Base-by-base conservation (phyloP, 2,329 filamentous ascomycete genomes). In the Diaporthe sp. region DNA sequence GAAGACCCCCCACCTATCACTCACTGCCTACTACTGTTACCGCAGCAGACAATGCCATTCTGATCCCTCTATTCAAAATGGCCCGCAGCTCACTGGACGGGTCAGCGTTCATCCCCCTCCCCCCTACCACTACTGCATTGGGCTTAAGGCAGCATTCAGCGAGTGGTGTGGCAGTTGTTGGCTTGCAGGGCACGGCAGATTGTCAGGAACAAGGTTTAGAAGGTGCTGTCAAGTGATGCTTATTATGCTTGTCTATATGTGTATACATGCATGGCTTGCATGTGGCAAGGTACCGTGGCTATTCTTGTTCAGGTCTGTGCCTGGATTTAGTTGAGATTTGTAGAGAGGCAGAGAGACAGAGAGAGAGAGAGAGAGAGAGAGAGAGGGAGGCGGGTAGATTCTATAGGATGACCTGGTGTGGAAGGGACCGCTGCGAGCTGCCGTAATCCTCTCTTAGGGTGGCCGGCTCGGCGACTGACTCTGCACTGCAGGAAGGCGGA, bases 71-170 rank as follows among this genome's bases (percentile, higher is more conserved):
- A 61, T 71, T 61, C 53, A 72, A 51, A 75, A 69, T 70, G 37
- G 32, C 12, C 12, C 22, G 61, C 68, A 56, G 53, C 73, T 72
- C 63, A 75, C 61, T 72, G 73, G 71, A 56, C 58, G 30, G 55
- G 42, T 27, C 39, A 58, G 66, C 17, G 37, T 53, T 53, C 63
- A 37, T 27, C 63, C 63, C 61, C 42, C 22, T 10, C 27, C 61
- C 27, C 61, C 44, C 39, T 66, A 51, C 42, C 61, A 35, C 30
- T 37, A 35, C 63, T 66, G 44, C 63, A 66, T 68, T 17, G 61
- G 61, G 61, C 61, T 37, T 51, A 37, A 66, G 61, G 44, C 35
- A 44, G 61, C 61, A 50, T 15, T 35, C 44, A 27, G 61, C 17
- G 61, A 37, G 63, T 66, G 47, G 63, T 68, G 63, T 37, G 44